Base-by-base conservation (phyloP, 495 filamentous ascomycete genomes). In the Cryomyces minteri region DNA sequence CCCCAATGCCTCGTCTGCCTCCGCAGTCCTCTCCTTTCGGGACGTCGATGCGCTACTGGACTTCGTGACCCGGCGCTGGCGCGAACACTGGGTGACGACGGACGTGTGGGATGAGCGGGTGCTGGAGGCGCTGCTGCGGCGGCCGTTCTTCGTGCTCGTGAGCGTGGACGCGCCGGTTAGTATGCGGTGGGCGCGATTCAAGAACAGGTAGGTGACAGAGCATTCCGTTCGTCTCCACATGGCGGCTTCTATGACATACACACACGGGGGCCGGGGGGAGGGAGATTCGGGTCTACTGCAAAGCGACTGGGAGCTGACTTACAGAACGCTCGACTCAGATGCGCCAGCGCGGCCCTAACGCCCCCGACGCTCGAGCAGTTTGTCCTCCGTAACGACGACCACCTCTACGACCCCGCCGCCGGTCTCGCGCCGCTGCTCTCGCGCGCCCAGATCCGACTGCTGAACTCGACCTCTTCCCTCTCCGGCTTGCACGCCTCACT, bases 91-190 rank as follows among this genome's bases (percentile, higher is more conserved):
- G 75, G 83, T 95, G 5, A 90, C 80, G 0, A 86, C 82, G 25
- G 76, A 85, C 54, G 79, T 94, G 48, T 70, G 76, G 62, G 70
- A 77, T 53, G 76, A 80, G 31, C 48, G 48, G 1, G 69, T 79
- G 6, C 66, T 94, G 2, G 82, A 94, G 50, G 65, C 72, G 8
- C 76, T 95, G 33, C 60, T 74, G 33, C 69, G 78, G 28, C 77
- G 90, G 9, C 90, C 90, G 1, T 94, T 90, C 64, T 98, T 96
- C 64, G 71, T 98, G 43, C 73, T 96, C 11, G 70, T 96, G 48
- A 87, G 82, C 57, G 75, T 98, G 39, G 88, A 96, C 58, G 90
- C 88, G 3, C 90, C 90, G 1, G 68, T 94, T 9, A 76, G 70
- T 46, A 67, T 85, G 28, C 77, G 90, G 45, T 95, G 84, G 83